These are phyloP conservation scores for Pouteria campechiana DNA, from an alignment of 179 eudicot genomes.

Conservation along the genomic window DNA sequence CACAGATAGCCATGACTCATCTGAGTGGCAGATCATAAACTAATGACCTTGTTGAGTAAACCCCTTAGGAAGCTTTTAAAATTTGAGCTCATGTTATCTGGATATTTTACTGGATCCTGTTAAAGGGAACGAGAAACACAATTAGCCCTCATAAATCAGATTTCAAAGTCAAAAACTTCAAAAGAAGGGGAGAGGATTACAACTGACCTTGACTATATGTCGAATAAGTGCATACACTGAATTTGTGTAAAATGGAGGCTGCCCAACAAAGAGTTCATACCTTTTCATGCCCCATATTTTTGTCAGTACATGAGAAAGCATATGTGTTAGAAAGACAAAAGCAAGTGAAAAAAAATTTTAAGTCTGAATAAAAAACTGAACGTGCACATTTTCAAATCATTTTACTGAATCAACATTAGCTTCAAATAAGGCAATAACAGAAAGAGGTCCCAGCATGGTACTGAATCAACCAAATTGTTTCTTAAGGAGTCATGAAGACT, in stretches of 20 bases:
- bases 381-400: too few relatives aligned
- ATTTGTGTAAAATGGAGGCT: slow-evolving; percentile 97
- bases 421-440: too few relatives aligned
- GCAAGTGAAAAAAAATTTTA: too few relatives aligned
- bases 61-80: slow-evolving; percentile 88
- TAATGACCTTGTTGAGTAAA: slow-evolving; percentile 80
- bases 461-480: too few relatives aligned
- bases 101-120: slow-evolving; percentile 99
- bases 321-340: too few relatives aligned
- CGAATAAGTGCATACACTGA: slow-evolving; percentile 93
- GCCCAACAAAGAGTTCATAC: slow-evolving; percentile 96
- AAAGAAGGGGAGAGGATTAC: not conserved
- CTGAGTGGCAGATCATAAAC: too few relatives aligned
- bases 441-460: too few relatives aligned
- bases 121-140: not conserved
- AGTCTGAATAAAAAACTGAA: too few relatives aligned
- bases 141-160: not conserved
- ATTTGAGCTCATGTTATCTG: slow-evolving; percentile 83
- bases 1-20: not conserved
- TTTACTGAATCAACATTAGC: too few relatives aligned
- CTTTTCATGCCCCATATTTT: slow-evolving; percentile 43
- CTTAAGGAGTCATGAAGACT: too few relatives aligned
- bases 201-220: slow-evolving; percentile 86
- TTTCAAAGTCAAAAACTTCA: not conserved
- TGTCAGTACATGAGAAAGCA: too few relatives aligned